Conservation (phyloP, 2,329 filamentous ascomycete genomes). For the Colletotrichum viniferum region DNA sequence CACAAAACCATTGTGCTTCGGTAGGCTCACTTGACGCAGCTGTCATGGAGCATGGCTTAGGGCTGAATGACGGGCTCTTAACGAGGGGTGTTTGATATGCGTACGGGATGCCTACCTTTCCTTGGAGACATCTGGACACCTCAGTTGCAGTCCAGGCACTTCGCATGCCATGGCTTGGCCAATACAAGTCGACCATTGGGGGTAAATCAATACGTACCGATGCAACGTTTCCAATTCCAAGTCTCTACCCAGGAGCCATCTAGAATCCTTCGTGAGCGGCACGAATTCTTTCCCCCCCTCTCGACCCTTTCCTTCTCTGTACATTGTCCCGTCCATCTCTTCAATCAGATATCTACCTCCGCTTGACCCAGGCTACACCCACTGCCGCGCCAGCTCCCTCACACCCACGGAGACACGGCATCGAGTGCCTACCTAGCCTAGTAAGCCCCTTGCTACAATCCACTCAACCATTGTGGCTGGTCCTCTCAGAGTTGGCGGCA, state of each 20-base stretch:
- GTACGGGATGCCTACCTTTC: not conserved
- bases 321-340: not conserved
- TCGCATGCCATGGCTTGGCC: not conserved
- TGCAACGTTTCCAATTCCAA: not conserved
- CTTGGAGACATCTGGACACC: not conserved
- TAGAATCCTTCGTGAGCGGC: slow-evolving; percentile 3
- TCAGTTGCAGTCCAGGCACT: not conserved
- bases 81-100: too few species aligned
- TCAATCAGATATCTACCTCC: not conserved
- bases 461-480: not conserved
- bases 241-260: not conserved
- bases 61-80: too few species aligned
- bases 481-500: not conserved
- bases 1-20: too few species aligned
- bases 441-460: too few species aligned
- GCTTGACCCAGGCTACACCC: too few species aligned
- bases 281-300: too few species aligned
- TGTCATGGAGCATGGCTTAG: too few species aligned
- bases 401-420: too few species aligned
- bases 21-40: too few species aligned
- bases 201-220: not conserved
- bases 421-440: too few species aligned
- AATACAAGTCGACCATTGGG: not conserved
- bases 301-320: not conserved
- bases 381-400: too few species aligned